Evolutionary conservation across 805 yeast species (phyloP).

Genomic region (Pichia nanzhaoensis): DNA sequence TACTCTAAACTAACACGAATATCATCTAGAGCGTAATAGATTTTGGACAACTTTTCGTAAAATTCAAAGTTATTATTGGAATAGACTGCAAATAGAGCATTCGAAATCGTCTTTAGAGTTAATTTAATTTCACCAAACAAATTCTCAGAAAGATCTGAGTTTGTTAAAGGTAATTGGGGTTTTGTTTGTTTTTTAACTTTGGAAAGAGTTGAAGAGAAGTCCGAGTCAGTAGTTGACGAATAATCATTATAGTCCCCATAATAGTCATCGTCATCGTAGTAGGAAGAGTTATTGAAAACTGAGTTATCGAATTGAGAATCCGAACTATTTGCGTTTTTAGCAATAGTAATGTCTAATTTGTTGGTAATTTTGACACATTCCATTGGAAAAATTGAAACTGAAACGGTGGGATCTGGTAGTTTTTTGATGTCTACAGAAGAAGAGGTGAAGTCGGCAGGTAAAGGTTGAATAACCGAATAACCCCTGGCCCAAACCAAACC

Average conservation of each 20-base stretch:
- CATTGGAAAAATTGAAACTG: constrained; percentile 57
- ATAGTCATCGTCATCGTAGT: constrained; percentile 22
- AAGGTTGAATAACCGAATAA: constrained; percentile 59
- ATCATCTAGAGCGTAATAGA: constrained; percentile 54
- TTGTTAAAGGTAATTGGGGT: constrained; percentile 51
- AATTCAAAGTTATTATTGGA: constrained; percentile 64
- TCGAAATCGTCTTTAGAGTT: constrained; percentile 48
- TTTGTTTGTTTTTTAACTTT: constrained; percentile 16
- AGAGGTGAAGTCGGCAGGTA: constrained; percentile 61
- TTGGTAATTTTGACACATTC: constrained; percentile 43
- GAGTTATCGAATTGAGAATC: constrained; percentile 9
- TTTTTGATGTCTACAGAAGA: constrained; percentile 56
- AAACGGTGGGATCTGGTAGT: constrained; percentile 49
- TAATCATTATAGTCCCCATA: constrained; percentile 23
- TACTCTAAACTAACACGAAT: constrained; percentile 47
- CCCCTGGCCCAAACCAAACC: constrained; percentile 72
- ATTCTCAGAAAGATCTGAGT: constrained; percentile 36
- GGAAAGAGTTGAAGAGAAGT: not conserved
- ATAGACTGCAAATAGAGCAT: constrained; percentile 64
- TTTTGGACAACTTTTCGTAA: constrained; percentile 45
- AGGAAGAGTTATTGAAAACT: constrained; percentile 6
- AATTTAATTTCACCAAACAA: constrained; percentile 52
- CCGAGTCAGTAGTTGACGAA: constrained; percentile 25
- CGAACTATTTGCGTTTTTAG: not conserved
- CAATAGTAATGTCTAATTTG: constrained; percentile 23